These are phyloP conservation scores for Talaromyces sp. DNA, from an alignment of 2,329 filamentous ascomycete species.

Conservation along the genomic window DNA sequence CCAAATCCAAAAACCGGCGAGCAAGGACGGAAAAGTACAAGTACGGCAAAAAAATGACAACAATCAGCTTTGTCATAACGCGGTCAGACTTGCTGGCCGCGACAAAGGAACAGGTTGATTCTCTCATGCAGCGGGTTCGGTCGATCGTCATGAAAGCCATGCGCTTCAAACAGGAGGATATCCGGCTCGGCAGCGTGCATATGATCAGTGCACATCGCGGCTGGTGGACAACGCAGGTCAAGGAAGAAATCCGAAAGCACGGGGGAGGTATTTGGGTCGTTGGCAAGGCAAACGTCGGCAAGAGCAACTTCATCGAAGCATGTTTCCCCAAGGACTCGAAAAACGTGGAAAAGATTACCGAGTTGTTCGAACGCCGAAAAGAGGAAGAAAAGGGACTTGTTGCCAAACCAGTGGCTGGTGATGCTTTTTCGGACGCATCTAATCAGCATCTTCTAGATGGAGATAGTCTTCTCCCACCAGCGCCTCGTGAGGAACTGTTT, in stretches of 20 bases:
- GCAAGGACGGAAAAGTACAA: slow-evolving; percentile 62
- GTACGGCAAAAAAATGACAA: slow-evolving; percentile 65
- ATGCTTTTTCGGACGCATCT: neutral
- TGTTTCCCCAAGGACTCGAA: slow-evolving; percentile 73
- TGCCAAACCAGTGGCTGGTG: slow-evolving; percentile 13
- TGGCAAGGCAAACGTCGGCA: slow-evolving; percentile 97
- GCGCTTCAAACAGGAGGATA: slow-evolving; percentile 58
- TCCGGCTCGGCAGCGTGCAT: slow-evolving; percentile 81
- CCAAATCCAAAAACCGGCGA: slow-evolving; percentile 76
- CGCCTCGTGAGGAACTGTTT: slow-evolving; percentile 66
- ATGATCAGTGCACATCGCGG: slow-evolving; percentile 79
- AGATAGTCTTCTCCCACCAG: slow-evolving; percentile 65
- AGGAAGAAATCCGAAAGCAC: slow-evolving; percentile 75
- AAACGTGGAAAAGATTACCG: slow-evolving; percentile 34
- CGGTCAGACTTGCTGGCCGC: slow-evolving; percentile 80
- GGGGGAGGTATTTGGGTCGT: slow-evolving; percentile 93
- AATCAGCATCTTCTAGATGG: slow-evolving; percentile 17
- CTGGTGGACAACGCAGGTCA: slow-evolving; percentile 89
- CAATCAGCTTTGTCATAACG: slow-evolving; percentile 87
- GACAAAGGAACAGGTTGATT: slow-evolving; percentile 75
- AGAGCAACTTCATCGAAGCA: slow-evolving; percentile 82
- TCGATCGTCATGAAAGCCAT: slow-evolving; percentile 72
- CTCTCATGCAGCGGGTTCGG: slow-evolving; percentile 77
- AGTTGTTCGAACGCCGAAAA: slow-evolving; percentile 26
- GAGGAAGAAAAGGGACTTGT: slow-evolving; percentile 12